Percentiles rank a stretch among this genome's conserved stretches.
Conservation (phyloP, 306 rosid species). For the Trifolium fragiferum region DNA sequence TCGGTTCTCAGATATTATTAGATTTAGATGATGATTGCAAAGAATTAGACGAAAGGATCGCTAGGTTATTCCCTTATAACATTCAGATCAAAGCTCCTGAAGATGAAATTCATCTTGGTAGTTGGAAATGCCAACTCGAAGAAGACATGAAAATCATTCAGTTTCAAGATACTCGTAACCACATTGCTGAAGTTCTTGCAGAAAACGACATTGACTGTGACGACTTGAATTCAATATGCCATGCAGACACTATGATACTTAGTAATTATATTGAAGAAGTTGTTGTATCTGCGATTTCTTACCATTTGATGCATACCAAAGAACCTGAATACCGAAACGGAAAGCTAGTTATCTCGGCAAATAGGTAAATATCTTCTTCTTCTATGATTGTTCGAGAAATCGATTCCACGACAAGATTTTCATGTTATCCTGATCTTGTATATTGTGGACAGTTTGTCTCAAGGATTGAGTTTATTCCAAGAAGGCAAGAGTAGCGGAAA, state of each 20-base stretch:
- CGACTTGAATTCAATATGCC: slow-evolving; percentile 72
- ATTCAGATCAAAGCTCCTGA: slow-evolving; percentile 70
- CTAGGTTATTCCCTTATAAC: slow-evolving; percentile 66
- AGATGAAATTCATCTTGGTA: slow-evolving; percentile 62
- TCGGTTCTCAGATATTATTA: slow-evolving; percentile 65
- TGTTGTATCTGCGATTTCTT: slow-evolving; percentile 75
- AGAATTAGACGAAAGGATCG: slow-evolving; percentile 65
- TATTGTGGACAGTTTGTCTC: slow-evolving; percentile 79
- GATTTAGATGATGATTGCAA: slow-evolving; percentile 54
- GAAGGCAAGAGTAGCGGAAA: slow-evolving; percentile 70
- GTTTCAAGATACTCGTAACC: slow-evolving; percentile 83
- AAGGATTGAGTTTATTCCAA: slow-evolving; percentile 80
- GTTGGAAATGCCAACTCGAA: slow-evolving; percentile 80
- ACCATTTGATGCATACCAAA: slow-evolving; percentile 67
- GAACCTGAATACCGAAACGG: slow-evolving; percentile 90
- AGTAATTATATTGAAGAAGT: slow-evolving; percentile 79
- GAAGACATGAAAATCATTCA: slow-evolving; percentile 71
- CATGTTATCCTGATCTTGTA: slow-evolving; percentile 36
- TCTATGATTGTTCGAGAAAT: slow-evolving; percentile 18
- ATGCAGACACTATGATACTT: slow-evolving; percentile 65
- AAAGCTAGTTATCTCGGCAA: slow-evolving; percentile 82
- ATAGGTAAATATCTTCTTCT: slow-evolving; percentile 56
- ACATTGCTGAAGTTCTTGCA: slow-evolving; percentile 83
- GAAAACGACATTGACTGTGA: slow-evolving; percentile 87
- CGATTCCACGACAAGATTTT: slow-evolving; percentile 22